phyloP scores from a whole-genome alignment of 1,284 basidiomycete species.

The Fistulinella cinereoalba region DNA sequence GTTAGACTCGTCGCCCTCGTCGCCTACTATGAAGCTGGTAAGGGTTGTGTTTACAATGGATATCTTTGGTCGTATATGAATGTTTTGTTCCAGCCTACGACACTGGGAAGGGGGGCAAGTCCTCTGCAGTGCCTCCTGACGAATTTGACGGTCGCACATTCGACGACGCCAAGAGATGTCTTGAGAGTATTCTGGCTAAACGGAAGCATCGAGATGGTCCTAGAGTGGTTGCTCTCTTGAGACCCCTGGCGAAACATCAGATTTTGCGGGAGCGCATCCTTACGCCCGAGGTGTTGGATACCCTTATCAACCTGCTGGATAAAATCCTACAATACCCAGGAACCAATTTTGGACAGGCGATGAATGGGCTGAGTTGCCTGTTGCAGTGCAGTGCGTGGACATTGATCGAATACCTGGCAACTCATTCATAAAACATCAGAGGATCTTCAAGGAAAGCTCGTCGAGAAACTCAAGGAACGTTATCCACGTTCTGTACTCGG shows the following conservation, averaged over 20 bases:
- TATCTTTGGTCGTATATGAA: not conserved
- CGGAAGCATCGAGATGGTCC: slow-evolving; percentile 16
- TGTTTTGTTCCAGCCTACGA: slow-evolving; percentile 14
- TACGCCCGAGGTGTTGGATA: slow-evolving; percentile 13
- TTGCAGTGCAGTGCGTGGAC: slow-evolving; percentile 19
- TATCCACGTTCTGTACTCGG: not conserved
- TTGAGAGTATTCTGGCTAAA: slow-evolving; percentile 10
- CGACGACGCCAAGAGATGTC: slow-evolving; percentile 3
- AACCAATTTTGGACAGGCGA: slow-evolving; percentile 18
- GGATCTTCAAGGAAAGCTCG: slow-evolving; percentile 3
- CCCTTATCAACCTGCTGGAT: slow-evolving; percentile 17
- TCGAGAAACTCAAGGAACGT: slow-evolving; percentile 9
- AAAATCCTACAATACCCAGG: not conserved
- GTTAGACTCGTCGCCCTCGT: slow-evolving; percentile 22
- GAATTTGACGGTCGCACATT: slow-evolving; percentile 3
- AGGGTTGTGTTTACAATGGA: not conserved
- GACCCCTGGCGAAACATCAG: slow-evolving; percentile 17
- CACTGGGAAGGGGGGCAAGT: not conserved
- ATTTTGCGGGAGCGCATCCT: slow-evolving; percentile 14
- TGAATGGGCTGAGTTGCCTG: slow-evolving; percentile 24
- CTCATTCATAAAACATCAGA: slow-evolving; percentile 8
- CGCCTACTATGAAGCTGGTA: slow-evolving; percentile 27
- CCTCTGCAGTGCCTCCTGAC: not conserved
- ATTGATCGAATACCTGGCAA: not conserved
- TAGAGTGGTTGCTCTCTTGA: slow-evolving; percentile 24